Evolutionary conservation across 169 alveolate species (phyloP).

Genomic region (Plasmodium malariae): DNA sequence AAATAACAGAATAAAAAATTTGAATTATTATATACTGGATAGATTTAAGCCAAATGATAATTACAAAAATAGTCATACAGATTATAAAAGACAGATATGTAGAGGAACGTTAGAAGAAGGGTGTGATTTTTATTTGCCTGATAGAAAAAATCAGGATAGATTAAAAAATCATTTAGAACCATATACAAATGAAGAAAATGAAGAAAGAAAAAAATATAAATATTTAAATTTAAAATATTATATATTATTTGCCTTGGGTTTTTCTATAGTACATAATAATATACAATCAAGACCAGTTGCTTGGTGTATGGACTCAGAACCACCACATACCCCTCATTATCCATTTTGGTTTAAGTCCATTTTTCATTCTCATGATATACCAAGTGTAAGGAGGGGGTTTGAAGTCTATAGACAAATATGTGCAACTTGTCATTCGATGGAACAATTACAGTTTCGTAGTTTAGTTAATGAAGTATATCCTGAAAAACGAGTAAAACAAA

Average conservation of each 20-base stretch:
- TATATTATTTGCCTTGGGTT: slow-evolving; percentile 88
- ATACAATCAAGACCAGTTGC: slow-evolving; percentile 91
- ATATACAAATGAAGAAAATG: slow-evolving; percentile 88
- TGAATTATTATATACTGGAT: slow-evolving; percentile 84
- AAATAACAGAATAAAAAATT: slow-evolving; percentile 82
- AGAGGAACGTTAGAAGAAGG: slow-evolving; percentile 92
- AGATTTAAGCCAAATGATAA: slow-evolving; percentile 84
- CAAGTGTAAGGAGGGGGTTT: slow-evolving; percentile 90
- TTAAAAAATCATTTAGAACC: slow-evolving; percentile 88
- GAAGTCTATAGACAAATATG: slow-evolving; percentile 92
- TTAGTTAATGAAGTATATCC: slow-evolving; percentile 91
- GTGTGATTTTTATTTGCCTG: slow-evolving; percentile 87
- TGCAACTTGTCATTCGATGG: slow-evolving; percentile 92
- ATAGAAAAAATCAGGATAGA: slow-evolving; percentile 85
- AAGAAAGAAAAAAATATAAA: slow-evolving; percentile 84
- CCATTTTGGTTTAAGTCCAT: slow-evolving; percentile 92
- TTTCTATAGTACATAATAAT: slow-evolving; percentile 85
- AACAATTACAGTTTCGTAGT: slow-evolving; percentile 88
- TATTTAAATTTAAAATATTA: slow-evolving; percentile 87
- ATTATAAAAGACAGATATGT: slow-evolving; percentile 89
- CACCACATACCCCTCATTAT: slow-evolving; percentile 89
- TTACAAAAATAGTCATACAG: slow-evolving; percentile 85
- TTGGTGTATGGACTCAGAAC: slow-evolving; percentile 91
- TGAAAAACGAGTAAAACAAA: slow-evolving; percentile 88
- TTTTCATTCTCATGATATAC: slow-evolving; percentile 91